A percentile compares a stretch with the other conserved stretches of the same genome.
These are phyloP conservation scores for Rubus idaeus DNA, from an alignment of 306 rosid genomes.

Conservation along the genomic window DNA sequence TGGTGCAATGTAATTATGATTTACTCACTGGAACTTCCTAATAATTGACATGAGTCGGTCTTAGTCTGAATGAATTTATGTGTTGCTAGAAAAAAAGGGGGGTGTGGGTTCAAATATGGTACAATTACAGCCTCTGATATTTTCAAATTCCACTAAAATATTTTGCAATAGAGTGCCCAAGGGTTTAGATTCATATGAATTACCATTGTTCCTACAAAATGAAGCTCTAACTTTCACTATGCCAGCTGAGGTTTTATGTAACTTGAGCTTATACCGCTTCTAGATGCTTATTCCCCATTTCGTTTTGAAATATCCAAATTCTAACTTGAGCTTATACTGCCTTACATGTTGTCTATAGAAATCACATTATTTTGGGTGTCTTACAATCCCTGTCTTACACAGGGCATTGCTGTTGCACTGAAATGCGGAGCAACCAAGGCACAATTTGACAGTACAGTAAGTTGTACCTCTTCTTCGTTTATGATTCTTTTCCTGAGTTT, in stretches of 20 bases:
- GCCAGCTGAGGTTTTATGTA: neutral
- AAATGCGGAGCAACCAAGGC: slow-evolving; percentile 96
- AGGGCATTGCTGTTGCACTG: slow-evolving; percentile 89
- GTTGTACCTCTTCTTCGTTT: slow-evolving; percentile 19
- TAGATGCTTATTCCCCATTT: neutral
- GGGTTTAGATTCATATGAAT: neutral
- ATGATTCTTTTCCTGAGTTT: neutral
- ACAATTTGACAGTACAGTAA: slow-evolving; percentile 92
- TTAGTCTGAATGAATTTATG: neutral
- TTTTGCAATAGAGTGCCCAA: neutral
- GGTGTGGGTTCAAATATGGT: neutral
- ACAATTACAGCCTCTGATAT: neutral
- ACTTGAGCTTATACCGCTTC: neutral
- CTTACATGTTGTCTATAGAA: neutral
- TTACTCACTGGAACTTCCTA: neutral
- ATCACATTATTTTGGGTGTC: slow-evolving; percentile 2
- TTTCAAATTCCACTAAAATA: neutral
- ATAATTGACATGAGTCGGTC: neutral
- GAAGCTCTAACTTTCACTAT: neutral
- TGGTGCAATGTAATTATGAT: neutral
- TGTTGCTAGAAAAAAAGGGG: neutral
- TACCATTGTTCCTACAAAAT: neutral
- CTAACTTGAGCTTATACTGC: neutral
- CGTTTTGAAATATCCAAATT: neutral
- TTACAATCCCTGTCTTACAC: slow-evolving; percentile 6